phyloP scores from a whole-genome alignment of 176 grass and related monocot genomes.

The Avena insularis region DNA sequence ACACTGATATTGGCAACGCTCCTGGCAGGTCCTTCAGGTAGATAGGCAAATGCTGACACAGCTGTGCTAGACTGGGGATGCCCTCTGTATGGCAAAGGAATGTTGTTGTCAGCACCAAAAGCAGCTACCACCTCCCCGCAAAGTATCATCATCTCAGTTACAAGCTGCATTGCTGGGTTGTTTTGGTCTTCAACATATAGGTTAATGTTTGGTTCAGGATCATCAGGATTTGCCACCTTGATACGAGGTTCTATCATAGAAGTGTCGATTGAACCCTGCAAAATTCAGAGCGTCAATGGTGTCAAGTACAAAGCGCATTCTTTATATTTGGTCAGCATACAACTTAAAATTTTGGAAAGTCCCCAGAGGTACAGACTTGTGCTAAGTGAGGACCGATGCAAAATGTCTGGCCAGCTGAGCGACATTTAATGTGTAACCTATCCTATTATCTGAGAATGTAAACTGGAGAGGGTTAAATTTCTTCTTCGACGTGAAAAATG shows the following conservation, averaged over 20 bases:
- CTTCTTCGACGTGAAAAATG: background rate
- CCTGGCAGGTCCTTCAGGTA: slow-evolving; percentile 85
- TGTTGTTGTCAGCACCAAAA: slow-evolving; percentile 73
- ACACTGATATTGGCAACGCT: slow-evolving; percentile 80
- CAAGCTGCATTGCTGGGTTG: slow-evolving; percentile 76
- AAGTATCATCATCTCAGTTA: slow-evolving; percentile 99
- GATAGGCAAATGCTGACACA: slow-evolving; percentile 70
- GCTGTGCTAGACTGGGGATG: slow-evolving; percentile 83
- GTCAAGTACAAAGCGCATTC: slow-evolving; percentile 11
- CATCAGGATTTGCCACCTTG: slow-evolving; percentile 82
- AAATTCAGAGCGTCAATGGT: slow-evolving; percentile 33
- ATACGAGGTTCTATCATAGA: slow-evolving; percentile 90
- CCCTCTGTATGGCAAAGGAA: slow-evolving; percentile 89
- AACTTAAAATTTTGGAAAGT: slow-evolving; percentile 21
- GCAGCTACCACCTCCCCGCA: slow-evolving; percentile 84
- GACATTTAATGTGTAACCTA: slow-evolving; percentile 24
- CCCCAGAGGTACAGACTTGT: slow-evolving; percentile 24
- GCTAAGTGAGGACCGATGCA: background rate
- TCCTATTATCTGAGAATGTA: background rate
- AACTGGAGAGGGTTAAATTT: background rate
- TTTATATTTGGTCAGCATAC: slow-evolving; percentile 11
- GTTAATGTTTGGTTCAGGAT: slow-evolving; percentile 80
- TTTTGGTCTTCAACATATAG: slow-evolving; percentile 80
- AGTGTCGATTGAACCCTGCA: slow-evolving; percentile 86
- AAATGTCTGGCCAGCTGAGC: slow-evolving; percentile 7